Percentiles rank a stretch among this genome's conserved stretches.
Conservation (phyloP, 2,329 filamentous ascomycete genomes). For the Fusarium compactum region DNA sequence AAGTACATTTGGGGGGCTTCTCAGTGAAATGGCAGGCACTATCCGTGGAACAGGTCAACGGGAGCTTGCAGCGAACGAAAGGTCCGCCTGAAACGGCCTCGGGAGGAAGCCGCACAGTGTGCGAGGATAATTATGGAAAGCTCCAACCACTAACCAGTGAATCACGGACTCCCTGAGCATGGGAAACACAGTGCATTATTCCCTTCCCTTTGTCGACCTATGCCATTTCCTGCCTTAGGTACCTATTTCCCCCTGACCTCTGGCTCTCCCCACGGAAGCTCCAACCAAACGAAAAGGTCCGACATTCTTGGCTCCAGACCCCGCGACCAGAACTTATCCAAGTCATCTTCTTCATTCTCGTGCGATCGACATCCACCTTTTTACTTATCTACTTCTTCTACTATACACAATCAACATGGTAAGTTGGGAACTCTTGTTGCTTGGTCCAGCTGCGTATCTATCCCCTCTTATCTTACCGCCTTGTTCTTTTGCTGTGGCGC, state of each 20-base stretch:
- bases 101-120: conserved; percentile 41
- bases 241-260: conserved; percentile 40
- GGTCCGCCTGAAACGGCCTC: conserved; percentile 7
- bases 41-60: conserved; percentile 3
- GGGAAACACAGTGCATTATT: conserved; percentile 31
- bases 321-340: conserved; percentile 49
- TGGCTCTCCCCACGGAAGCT: conserved; percentile 47
- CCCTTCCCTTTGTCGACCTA: neutral
- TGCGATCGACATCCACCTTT: conserved; percentile 45
- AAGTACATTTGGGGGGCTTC: conserved; percentile 11
- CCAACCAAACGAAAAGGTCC: conserved; percentile 49
- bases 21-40: neutral
- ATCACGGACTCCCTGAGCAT: neutral
- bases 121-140: neutral
- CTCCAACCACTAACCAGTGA: neutral
- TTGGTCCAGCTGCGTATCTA: conserved; percentile 6
- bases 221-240: conserved; percentile 40
- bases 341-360: conserved; percentile 46
- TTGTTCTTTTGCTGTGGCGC: conserved; percentile 18
- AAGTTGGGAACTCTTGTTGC: conserved; percentile 32
- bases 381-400: conserved; percentile 31
- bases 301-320: conserved; percentile 48
- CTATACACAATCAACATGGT: conserved; percentile 48
- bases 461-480: conserved; percentile 16
- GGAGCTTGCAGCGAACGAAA: conserved; percentile 17